Conservation (phyloP, 441 rosid species). For the Cnidoscolus chayamansa region DNA sequence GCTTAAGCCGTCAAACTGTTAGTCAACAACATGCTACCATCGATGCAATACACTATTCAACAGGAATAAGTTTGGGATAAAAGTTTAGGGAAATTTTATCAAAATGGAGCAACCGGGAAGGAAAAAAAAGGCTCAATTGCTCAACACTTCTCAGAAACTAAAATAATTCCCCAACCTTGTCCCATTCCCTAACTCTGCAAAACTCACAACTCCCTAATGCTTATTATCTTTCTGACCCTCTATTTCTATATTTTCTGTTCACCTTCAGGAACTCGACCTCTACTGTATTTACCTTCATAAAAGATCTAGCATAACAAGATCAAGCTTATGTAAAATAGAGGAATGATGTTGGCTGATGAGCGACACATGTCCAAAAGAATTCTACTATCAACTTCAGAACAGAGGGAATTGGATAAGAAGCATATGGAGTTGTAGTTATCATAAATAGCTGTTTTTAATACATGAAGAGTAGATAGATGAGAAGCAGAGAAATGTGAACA, state of each 20-base stretch:
- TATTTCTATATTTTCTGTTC: not conserved
- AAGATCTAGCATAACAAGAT: not conserved
- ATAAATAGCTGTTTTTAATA: not conserved
- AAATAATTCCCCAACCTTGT: no score
- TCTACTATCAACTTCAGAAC: not conserved
- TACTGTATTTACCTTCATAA: not conserved
- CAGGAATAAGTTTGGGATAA: not conserved
- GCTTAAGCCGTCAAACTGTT: not conserved
- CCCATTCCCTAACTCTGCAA: not conserved
- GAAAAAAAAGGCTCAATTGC: not conserved
- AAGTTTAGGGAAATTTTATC: not conserved
- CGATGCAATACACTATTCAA: not conserved
- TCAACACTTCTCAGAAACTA: no score
- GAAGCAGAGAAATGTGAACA: not conserved
- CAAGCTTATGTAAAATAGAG: not conserved
- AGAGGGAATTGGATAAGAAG: not conserved
- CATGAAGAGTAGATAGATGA: not conserved
- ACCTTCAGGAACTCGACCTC: not conserved
- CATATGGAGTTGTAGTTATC: not conserved
- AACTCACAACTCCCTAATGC: not conserved
- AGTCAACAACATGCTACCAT: not conserved
- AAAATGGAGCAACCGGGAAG: not conserved
- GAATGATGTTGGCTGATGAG: not conserved
- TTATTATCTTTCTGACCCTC: no score
- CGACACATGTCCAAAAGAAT: not conserved